Conservation (phyloP, 2,329 filamentous ascomycete species). For the Geosmithia flava region DNA sequence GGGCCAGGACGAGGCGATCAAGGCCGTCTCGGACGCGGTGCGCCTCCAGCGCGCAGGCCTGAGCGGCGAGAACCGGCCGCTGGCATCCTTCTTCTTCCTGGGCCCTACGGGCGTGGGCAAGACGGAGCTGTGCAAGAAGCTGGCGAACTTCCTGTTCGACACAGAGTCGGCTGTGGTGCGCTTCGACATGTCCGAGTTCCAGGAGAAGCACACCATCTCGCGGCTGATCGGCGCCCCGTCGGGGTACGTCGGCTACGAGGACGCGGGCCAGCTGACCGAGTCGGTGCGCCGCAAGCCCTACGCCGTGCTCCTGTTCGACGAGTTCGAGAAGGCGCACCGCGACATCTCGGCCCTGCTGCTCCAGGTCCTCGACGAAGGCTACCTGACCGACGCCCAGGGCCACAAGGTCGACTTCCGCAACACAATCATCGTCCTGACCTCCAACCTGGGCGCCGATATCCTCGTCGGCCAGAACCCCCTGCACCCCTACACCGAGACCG, state of each 20-base stretch:
- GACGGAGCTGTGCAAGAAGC: conserved; percentile 93
- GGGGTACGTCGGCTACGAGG: conserved; percentile 93
- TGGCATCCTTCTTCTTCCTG: conserved; percentile 95
- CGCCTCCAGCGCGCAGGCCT: conserved; percentile 87
- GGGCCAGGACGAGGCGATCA: conserved; percentile 88
- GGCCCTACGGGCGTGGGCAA: conserved; percentile 95
- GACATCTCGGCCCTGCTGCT: conserved; percentile 88
- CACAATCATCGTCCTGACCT: conserved; percentile 91
- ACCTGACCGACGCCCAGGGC: conserved; percentile 87
- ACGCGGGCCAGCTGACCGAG: conserved; percentile 91
- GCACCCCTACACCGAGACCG: conserved; percentile 49
- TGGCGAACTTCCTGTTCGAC: conserved; percentile 86
- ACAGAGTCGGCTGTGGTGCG: conserved; percentile 83
- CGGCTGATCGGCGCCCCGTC: conserved; percentile 86
- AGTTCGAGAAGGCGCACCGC: conserved; percentile 94
- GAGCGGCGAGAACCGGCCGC: conserved; percentile 79
- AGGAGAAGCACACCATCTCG: conserved; percentile 93
- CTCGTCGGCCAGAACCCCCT: conserved; percentile 63
- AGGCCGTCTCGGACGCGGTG: conserved; percentile 84
- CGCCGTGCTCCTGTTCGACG: conserved; percentile 87
- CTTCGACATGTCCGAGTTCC: conserved; percentile 97
- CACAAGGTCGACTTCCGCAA: conserved; percentile 96
- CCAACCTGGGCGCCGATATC: conserved; percentile 86
- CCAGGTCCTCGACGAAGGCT: conserved; percentile 92
- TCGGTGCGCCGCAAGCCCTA: conserved; percentile 92